Evolutionary conservation across 2,329 filamentous ascomycete genomes (phyloP).

Genomic region (Teratosphaeria nubilosa): DNA sequence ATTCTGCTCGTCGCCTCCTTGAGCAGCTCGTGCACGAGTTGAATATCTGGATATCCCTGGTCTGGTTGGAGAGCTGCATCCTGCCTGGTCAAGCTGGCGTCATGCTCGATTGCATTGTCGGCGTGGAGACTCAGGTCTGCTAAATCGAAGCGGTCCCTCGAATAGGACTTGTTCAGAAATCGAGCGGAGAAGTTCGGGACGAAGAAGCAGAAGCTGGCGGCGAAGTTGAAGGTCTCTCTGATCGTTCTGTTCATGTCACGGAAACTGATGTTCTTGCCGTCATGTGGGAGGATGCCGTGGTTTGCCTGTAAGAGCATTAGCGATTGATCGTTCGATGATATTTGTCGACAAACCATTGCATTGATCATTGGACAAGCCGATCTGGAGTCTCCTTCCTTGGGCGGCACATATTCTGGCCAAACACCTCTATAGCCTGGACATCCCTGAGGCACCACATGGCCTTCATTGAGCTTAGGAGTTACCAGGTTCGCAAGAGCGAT

Average conservation of each 20-base stretch:
- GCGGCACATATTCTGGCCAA: constrained; percentile 30
- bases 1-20: constrained; percentile 27
- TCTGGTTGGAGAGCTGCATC: constrained; percentile 22
- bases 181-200: constrained; percentile 18
- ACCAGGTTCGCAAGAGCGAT: constrained; percentile 30
- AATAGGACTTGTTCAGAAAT: constrained; percentile 20
- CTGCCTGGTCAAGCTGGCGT: constrained; percentile 24
- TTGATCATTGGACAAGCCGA: constrained; percentile 21
- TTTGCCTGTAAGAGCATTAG: constrained; percentile 11
- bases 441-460: constrained; percentile 27
- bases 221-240: constrained; percentile 22
- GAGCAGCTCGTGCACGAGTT: constrained; percentile 27
- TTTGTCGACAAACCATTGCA: constrained; percentile 9
- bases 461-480: constrained; percentile 27
- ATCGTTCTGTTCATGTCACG: constrained; percentile 16
- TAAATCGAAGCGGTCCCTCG: constrained; percentile 17
- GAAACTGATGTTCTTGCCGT: constrained; percentile 21
- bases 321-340: neutral
- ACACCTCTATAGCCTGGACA: constrained; percentile 26
- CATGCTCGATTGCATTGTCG: constrained; percentile 27
- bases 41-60: constrained; percentile 29
- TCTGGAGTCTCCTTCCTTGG: constrained; percentile 26
- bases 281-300: constrained; percentile 21
- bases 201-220: constrained; percentile 20
- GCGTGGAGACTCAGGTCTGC: constrained; percentile 17